Evolutionary conservation across 2,329 filamentous ascomycete genomes (phyloP).

Genomic region (Corinectria fuckeliana): DNA sequence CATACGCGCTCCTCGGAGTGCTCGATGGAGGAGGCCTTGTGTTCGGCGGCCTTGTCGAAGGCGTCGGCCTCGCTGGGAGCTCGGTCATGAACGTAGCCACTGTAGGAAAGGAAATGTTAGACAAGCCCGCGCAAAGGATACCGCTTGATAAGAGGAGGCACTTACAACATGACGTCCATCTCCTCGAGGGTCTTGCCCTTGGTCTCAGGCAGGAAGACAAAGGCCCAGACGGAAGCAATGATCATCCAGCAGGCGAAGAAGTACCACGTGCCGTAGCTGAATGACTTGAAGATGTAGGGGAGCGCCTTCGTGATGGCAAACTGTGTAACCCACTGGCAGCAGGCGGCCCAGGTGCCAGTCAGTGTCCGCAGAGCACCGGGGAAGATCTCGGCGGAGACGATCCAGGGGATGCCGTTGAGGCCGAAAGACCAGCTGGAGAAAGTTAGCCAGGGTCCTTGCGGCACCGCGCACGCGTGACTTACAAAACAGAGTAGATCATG

Average conservation of each 20-base stretch:
- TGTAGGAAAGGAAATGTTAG: not conserved
- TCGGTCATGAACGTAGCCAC: conserved; percentile 32
- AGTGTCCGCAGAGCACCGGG: conserved; percentile 50
- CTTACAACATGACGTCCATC: conserved; percentile 52
- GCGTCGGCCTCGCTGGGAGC: conserved; percentile 21
- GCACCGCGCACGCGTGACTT: conserved; percentile 30
- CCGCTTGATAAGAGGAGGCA: too few relatives aligned
- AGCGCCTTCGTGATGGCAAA: conserved; percentile 53
- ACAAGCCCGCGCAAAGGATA: too few relatives aligned
- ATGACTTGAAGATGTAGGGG: conserved; percentile 52
- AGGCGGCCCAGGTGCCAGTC: conserved; percentile 49
- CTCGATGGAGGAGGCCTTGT: conserved; percentile 26
- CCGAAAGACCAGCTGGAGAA: conserved; percentile 49
- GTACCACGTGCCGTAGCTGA: conserved; percentile 61
- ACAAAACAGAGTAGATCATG: conserved; percentile 62
- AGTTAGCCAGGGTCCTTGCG: not conserved
- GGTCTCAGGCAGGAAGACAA: conserved; percentile 60
- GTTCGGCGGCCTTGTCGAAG: conserved; percentile 21
- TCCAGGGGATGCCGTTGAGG: conserved; percentile 54
- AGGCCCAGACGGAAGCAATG: conserved; percentile 54
- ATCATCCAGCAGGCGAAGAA: conserved; percentile 63
- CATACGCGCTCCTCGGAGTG: conserved; percentile 31
- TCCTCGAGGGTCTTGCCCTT: conserved; percentile 61
- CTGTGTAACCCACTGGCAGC: conserved; percentile 51
- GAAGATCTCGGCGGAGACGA: conserved; percentile 53